Conservation (phyloP, 768 basidiomycete genomes). For the Suillus spraguei region DNA sequence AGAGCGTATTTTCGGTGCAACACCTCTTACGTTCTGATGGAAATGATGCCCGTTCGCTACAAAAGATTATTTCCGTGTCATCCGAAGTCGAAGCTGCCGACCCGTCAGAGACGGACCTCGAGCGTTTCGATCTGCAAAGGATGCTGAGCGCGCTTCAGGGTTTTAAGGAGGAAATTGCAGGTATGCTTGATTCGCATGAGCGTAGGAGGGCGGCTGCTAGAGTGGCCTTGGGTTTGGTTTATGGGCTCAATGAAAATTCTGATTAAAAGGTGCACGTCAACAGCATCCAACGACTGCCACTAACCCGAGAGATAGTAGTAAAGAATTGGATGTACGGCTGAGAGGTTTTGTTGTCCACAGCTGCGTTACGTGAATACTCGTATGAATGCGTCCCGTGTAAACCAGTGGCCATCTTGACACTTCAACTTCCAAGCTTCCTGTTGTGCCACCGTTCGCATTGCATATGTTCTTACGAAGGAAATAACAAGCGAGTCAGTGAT, state of each 20-base stretch:
- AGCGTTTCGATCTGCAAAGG: conserved; percentile 61
- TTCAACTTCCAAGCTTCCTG: background rate
- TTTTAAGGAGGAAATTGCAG: conserved; percentile 75
- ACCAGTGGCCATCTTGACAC: background rate
- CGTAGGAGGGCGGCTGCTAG: conserved; percentile 68
- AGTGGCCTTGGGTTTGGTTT: too few species aligned
- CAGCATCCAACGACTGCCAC: background rate
- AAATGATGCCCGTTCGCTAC: conserved; percentile 1
- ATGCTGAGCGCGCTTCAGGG: conserved; percentile 64
- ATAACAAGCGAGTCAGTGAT: background rate
- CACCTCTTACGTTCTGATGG: conserved; percentile 20
- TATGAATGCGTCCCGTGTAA: background rate
- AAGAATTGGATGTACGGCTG: background rate
- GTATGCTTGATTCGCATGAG: conserved; percentile 64
- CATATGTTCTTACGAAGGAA: background rate
- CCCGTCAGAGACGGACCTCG: conserved; percentile 40
- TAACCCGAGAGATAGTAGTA: background rate
- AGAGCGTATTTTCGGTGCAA: conserved; percentile 49
- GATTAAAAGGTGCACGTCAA: background rate
- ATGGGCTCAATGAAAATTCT: conserved; percentile 47
- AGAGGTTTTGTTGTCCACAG: background rate
- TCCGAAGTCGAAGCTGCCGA: conserved; percentile 24
- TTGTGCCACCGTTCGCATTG: background rate
- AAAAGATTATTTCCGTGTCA: background rate
- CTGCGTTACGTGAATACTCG: background rate